These are phyloP conservation scores for Daphne laureola DNA, from an alignment of 441 rosid species.

Conservation along the genomic window DNA sequence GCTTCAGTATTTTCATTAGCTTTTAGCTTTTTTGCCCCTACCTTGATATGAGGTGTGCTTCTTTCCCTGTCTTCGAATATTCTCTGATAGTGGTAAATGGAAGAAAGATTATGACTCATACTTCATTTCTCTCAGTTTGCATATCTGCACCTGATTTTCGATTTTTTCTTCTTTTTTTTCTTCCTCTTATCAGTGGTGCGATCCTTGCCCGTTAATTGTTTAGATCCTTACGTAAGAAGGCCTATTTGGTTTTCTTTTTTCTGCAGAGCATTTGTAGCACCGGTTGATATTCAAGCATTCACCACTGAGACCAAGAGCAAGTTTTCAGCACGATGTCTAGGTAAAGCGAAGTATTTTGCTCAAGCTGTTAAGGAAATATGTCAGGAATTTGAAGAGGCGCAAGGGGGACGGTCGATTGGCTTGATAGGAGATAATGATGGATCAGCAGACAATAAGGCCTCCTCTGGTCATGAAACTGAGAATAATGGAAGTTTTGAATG, in stretches of 20 bases:
- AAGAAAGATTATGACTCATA: too few relatives aligned
- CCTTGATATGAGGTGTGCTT: too few relatives aligned
- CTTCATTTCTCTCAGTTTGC: too few relatives aligned
- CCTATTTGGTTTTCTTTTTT: conserved; percentile 6
- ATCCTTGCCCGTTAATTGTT: too few relatives aligned
- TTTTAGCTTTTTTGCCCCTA: too few relatives aligned
- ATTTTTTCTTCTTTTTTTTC: too few relatives aligned
- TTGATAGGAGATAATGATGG: conserved; percentile 34
- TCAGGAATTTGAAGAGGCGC: conserved; percentile 62
- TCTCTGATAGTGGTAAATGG: too few relatives aligned
- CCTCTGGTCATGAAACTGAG: conserved; percentile 37
- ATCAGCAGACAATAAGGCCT: conserved; percentile 30
- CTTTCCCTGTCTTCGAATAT: too few relatives aligned
- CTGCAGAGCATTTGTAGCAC: conserved; percentile 90
- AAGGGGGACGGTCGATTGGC: conserved; percentile 38
- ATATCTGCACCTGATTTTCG: too few relatives aligned
- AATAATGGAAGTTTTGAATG: conserved; percentile 36
- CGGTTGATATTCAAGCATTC: conserved; percentile 78
- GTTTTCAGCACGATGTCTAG: conserved; percentile 58
- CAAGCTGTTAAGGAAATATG: conserved; percentile 87
- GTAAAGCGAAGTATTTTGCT: conserved; percentile 65
- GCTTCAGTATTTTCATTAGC: too few relatives aligned
- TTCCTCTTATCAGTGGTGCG: too few relatives aligned
- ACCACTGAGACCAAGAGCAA: conserved; percentile 75
- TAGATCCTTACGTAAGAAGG: too few relatives aligned